These are phyloP conservation scores for Arbutus unedo DNA, from an alignment of 148 eudicot species.

Conservation along the genomic window DNA sequence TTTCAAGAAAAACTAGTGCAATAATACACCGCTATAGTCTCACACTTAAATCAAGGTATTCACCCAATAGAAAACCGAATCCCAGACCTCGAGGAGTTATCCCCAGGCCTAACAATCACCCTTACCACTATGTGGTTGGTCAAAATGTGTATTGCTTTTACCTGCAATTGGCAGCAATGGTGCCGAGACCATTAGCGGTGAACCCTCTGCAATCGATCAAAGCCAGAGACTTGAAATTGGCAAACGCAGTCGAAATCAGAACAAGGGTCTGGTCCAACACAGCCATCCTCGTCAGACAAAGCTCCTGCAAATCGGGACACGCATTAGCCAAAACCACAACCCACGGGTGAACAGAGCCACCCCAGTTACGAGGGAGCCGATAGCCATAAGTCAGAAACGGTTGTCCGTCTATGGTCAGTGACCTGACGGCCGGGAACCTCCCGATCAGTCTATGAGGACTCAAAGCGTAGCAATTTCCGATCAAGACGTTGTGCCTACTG, in stretches of 20 bases:
- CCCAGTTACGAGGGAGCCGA: not conserved
- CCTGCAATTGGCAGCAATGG: slow-evolving; percentile 13
- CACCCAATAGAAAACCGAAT: too few species aligned
- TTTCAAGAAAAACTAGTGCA: too few species aligned
- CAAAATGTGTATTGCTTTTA: not conserved
- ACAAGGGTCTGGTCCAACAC: not conserved
- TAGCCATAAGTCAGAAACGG: not conserved
- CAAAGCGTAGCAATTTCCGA: slow-evolving; percentile 7
- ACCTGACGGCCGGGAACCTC: not conserved
- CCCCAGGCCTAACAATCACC: too few species aligned
- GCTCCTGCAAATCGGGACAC: not conserved
- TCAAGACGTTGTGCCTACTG: not conserved
- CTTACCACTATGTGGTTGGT: too few species aligned
- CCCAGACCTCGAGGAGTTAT: too few species aligned
- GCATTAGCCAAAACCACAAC: not conserved
- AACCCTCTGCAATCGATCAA: not conserved
- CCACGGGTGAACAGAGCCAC: not conserved
- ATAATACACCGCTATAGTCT: too few species aligned
- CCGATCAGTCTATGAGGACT: not conserved
- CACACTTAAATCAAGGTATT: too few species aligned
- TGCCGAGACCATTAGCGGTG: not conserved
- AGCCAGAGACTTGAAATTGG: slow-evolving; percentile 7
- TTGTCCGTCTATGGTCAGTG: not conserved
- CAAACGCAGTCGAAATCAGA: not conserved
- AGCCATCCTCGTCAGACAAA: slow-evolving; percentile 10